phyloP scores from a whole-genome alignment of 1,284 basidiomycete genomes.

The Termitomyces sp. region DNA sequence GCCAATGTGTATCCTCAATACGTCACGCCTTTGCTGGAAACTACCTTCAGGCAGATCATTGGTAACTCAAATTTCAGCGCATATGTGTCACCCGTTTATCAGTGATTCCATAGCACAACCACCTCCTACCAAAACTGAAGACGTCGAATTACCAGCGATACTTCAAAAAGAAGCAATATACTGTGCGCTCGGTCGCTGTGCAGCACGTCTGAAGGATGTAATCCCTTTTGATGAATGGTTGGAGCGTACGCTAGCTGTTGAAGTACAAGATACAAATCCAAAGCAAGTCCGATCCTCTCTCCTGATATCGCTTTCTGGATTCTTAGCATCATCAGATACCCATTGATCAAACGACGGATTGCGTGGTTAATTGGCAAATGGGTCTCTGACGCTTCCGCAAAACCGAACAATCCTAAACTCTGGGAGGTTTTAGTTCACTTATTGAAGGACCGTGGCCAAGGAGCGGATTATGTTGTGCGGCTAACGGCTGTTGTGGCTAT shows the following conservation, averaged over 20 bases:
- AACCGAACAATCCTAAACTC: conserved; percentile 57
- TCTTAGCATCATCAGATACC: conserved; percentile 48
- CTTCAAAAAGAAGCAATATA: conserved; percentile 85
- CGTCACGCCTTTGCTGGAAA: conserved; percentile 65
- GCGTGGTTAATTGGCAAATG: conserved; percentile 89
- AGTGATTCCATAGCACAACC: conserved; percentile 39
- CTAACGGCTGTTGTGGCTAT: conserved; percentile 75
- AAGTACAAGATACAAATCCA: conserved; percentile 53
- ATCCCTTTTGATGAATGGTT: conserved; percentile 71
- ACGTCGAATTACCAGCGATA: conserved; percentile 53
- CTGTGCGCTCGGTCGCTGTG: conserved; percentile 83
- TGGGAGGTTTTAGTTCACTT: conserved; percentile 82
- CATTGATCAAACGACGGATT: conserved; percentile 83
- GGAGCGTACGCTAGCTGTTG: conserved; percentile 48
- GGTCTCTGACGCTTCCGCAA: conserved; percentile 61
- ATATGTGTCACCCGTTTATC: not conserved
- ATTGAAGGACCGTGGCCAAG: conserved; percentile 59
- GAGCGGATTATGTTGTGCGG: conserved; percentile 78
- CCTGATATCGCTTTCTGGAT: not conserved
- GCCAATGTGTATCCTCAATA: conserved; percentile 70
- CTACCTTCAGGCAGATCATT: conserved; percentile 34
- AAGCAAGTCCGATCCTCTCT: conserved; percentile 37
- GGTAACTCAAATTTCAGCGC: conserved; percentile 21
- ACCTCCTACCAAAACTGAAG: conserved; percentile 29
- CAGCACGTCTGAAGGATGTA: conserved; percentile 55